Percentiles rank a stretch among this genome's conserved stretches.
Conservation (phyloP, 2,329 filamentous ascomycete genomes). For the Tothia fuscella region DNA sequence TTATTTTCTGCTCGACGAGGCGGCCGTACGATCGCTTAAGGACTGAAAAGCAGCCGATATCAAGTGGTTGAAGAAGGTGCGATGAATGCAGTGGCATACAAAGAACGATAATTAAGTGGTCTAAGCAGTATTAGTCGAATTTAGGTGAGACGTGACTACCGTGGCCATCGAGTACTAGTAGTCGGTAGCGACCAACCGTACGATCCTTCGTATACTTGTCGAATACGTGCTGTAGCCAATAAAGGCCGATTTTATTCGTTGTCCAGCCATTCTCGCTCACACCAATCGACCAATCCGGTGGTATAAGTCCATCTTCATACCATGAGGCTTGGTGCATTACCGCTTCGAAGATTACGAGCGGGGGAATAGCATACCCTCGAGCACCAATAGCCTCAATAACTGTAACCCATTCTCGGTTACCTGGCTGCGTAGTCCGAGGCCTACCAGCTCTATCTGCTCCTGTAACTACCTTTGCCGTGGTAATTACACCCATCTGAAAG, state of each 20-base stretch:
- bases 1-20: slow-evolving; percentile 5
- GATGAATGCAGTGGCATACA: too few species aligned
- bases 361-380: not conserved
- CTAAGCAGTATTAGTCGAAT: not conserved
- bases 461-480: too few species aligned
- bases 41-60: too few species aligned
- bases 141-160: not conserved
- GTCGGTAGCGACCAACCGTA: not conserved
- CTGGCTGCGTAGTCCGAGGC: not conserved
- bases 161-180: not conserved
- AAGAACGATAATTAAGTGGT: not conserved
- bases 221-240: not conserved
- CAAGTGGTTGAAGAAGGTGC: too few species aligned
- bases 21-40: slow-evolving; percentile 1
- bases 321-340: slow-evolving; percentile 1
- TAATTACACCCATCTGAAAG: too few species aligned
- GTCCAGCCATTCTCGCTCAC: slow-evolving; percentile 1
- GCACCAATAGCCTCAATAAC: not conserved
- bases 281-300: not conserved
- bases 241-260: not conserved
- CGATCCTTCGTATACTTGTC: not conserved
- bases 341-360: slow-evolving; percentile 1
- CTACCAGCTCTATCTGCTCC: not conserved
- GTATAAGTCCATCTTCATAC: not conserved
- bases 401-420: too few species aligned